phyloP scores from a whole-genome alignment of 2,329 filamentous ascomycete genomes.

The Cladobotryum mycophilum region DNA sequence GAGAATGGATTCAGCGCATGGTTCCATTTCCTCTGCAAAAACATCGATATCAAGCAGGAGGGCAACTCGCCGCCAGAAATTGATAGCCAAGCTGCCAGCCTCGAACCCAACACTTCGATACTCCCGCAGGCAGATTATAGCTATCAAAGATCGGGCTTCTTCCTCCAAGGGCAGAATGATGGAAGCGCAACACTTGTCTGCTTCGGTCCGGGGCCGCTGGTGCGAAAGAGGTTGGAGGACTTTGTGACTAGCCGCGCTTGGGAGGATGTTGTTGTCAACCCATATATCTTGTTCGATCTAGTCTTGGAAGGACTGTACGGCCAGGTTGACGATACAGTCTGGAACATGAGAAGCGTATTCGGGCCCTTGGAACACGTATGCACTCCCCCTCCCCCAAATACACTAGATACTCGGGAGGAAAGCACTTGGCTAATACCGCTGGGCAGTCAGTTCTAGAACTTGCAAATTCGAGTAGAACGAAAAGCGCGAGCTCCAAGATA shows the following conservation, averaged over 20 bases:
- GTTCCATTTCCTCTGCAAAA: constrained; percentile 32
- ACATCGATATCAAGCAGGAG: constrained; percentile 19
- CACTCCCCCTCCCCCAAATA: too few species aligned
- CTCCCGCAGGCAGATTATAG: constrained; percentile 18
- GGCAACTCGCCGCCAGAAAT: constrained; percentile 16
- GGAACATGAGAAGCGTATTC: constrained; percentile 26
- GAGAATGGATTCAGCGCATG: constrained; percentile 22
- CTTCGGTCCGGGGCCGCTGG: constrained; percentile 19
- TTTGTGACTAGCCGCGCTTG: constrained; percentile 20
- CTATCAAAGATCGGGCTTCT: constrained; percentile 23
- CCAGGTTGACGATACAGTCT: constrained; percentile 23
- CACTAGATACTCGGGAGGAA: background rate
- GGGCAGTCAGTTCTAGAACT: constrained; percentile 21
- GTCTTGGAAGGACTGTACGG: constrained; percentile 22
- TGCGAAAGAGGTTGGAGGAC: constrained; percentile 18
- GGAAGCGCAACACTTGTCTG: constrained; percentile 19
- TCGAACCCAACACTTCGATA: background rate
- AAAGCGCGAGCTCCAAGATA: constrained; percentile 16
- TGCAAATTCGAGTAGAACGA: constrained; percentile 9
- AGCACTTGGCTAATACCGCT: background rate
- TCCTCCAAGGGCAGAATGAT: constrained; percentile 17
- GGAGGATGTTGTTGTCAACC: constrained; percentile 18
- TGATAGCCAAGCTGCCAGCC: constrained; percentile 18
- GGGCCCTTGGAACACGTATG: constrained; percentile 23
- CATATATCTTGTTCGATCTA: constrained; percentile 25